Evolutionary conservation across 163 green algal species (phyloP), one percentile per base, ranked within the genome.

Genomic region (Scenedesmus sp.): DNA sequence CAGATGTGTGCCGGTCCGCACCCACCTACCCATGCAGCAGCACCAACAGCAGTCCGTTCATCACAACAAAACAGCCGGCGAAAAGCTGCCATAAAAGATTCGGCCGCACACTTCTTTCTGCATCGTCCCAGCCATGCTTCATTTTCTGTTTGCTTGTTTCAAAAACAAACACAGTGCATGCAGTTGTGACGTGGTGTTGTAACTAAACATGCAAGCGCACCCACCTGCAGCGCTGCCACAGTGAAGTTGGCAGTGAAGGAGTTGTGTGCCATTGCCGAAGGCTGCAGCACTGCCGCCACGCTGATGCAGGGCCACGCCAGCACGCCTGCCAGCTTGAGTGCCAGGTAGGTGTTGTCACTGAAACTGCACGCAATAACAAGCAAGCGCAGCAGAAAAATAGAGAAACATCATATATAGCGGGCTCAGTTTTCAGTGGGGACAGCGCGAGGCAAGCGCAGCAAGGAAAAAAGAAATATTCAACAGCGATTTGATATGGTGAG

Each of bases 291-390:
- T 16, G 89, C 81, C 57, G 64, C 81, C 5, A 56, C 82, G 46
- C 89, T 92, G 64, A 92, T 92, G 82, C 81, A 88, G 23, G 89
- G 89, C 89, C 89, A 92, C 1, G 89, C 89, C 54, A 92, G 82
- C 4, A 88, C 46, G 46, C 81, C 89, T 46, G 89, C 66, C 9
- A 92, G 89, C 89, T 92, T 92, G 0, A 92, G 66, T 1, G 89
- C 64, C 16, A 92, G 54, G 15, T 26, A 57, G 0, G 81, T 85
- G n/a, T 56, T 88, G 54, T 88, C 82, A 52, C 46, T 89, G 18
- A 88, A 55, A 18, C 60, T 83, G 54, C 66, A 82, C 9, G 10
- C 15, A 56, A 15, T 15, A 46, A 20, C 6, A 9, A 9, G 74
- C 74, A 82, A 55, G 74, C 16, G 62, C 10, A 23, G 62, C 62